Percentiles rank a stretch among this genome's conserved stretches.
Evolutionary conservation across 768 basidiomycete species (phyloP).

Genomic region (Phlegmacium glaucopus): DNA sequence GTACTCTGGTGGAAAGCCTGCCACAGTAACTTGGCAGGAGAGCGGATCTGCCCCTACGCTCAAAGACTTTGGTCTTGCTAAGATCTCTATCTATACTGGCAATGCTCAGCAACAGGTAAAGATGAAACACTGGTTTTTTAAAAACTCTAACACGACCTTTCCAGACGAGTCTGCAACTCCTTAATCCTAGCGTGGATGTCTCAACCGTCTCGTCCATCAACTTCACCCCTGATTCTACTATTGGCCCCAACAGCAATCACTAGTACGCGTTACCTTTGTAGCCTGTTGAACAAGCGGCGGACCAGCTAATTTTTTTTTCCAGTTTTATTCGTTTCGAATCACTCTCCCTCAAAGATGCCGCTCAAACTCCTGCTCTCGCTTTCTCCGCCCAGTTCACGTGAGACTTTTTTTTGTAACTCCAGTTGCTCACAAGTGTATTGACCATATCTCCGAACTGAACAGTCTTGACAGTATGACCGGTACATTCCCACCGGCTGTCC

Average conservation of each 20-base stretch:
- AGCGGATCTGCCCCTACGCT: constrained; percentile 45
- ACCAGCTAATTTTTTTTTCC: no score
- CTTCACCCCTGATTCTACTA: constrained; percentile 49
- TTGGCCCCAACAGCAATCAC: constrained; percentile 50
- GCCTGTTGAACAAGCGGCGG: constrained; percentile 8
- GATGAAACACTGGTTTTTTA: neutral
- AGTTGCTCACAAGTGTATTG: neutral
- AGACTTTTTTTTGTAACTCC: constrained; percentile 18
- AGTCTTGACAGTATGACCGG: constrained; percentile 75
- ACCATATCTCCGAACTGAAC: neutral
- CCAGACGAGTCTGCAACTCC: constrained; percentile 54
- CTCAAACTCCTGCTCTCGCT: constrained; percentile 52
- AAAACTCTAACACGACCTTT: neutral
- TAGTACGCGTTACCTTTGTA: constrained; percentile 43
- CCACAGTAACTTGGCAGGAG: constrained; percentile 60
- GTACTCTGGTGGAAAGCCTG: constrained; percentile 47
- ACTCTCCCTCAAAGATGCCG: constrained; percentile 44
- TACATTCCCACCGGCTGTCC: constrained; percentile 51
- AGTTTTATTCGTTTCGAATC: constrained; percentile 84
- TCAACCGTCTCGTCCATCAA: constrained; percentile 38
- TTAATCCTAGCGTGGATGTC: constrained; percentile 50
- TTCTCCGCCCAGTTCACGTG: constrained; percentile 82
- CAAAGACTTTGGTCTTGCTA: constrained; percentile 44
- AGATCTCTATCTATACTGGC: constrained; percentile 61
- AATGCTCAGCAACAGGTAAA: constrained; percentile 59